Base-by-base conservation (phyloP, 371 early-diverging fungal species). In the Haplosporangium sp. region DNA sequence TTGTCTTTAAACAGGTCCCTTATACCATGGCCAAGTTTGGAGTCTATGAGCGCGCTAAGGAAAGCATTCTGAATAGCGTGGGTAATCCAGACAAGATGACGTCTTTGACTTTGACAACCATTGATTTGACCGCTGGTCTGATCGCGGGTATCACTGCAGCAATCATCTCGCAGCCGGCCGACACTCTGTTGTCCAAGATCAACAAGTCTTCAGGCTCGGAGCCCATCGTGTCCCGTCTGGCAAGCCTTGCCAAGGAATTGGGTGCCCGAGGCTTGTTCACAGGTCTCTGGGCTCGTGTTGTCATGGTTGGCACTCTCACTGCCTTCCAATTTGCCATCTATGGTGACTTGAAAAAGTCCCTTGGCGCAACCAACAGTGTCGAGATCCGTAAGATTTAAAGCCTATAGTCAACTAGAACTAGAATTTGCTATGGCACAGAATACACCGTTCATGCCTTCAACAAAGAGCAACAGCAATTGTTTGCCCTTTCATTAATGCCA, bases 11-110 rank as follows among this genome's bases (percentile, higher is more conserved):
- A 81, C 91, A 90, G 72, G 85, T 91, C 65, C 91, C 91, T 23
- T 97, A 97, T 84, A 97, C 97, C 55, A 94, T 97, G 88, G 93
- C 94, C 76, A 96, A 96, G 86, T 97, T 96, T 75, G 93, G 89
- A 64, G 90, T 92, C 66, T 95, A 92, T 80, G 95, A 95, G 81
- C 89, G 80, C 50, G 90, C 91, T 9, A 81, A 84, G 41, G 84
- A 85, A 69, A 51, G 59, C 12, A 87, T 91, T 63, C 83, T 86
- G 67, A 66, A 68, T 36, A 21, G 37, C 40, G 62, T 91, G 46
- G 62, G 73, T 21, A 86, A 90, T 61, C 89, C 90, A 80, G 88
- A 86, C 43, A 70, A 86, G 60, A 73, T 90, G 23, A 63, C 88
- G 48, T 58, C 82, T 54, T 64, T 74, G 11, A 82, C 84, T 45